Base-by-base conservation (phyloP, 2,329 filamentous ascomycete genomes). In the Chaetomiaceae sp. region DNA sequence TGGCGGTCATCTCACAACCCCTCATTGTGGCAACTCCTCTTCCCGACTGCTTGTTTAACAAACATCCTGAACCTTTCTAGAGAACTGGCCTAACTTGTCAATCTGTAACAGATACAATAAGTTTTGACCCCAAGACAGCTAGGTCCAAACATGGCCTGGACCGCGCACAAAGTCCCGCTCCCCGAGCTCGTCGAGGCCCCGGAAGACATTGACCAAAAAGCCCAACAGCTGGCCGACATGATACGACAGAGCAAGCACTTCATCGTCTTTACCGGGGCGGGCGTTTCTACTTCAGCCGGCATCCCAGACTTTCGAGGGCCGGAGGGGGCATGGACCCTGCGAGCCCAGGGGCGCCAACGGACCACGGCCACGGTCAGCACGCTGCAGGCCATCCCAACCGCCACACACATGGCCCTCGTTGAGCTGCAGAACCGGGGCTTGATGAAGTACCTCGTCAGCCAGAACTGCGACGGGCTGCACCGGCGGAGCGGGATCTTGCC, bases 291-390 rank as follows among this genome's bases (percentile, higher is more conserved):
- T 4, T 76, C 74, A 15, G 73, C 74, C 1, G 73, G 72, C 70
- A 75, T 77, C 15, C 72, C 75, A 3, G 75, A 77, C 45, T 78
- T 77, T 49, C 68, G 74, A n/a, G 74, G 73, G 0, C 73, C 74
- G 0, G 68, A 76, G 36, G 74, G 75, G 1, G 68, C 68, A 4
- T 76, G 74, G 75, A 76, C 74, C 1, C 61, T 75, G 1, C 63
- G 66, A 48, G 74, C 73, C 1, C 74, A 75, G 54, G 72, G 73
- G 0, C 64, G 68, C 58, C 54, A 71, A 36, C 64, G 62, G 1
- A 68, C 65, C 0, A 56, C 53, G 8, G 67, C 69, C 44, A 57
- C 64, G 0, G 66, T 67, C 9, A 72, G 62, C 39, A 73, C 72
- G 0, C 50, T 76, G 5, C 69, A 76, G 45, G 74, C 75, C 5